Percentiles rank a stretch among this genome's conserved stretches.
phyloP scores from a whole-genome alignment of 2,329 filamentous ascomycete genomes.

The Cytospora paraplurivora region DNA sequence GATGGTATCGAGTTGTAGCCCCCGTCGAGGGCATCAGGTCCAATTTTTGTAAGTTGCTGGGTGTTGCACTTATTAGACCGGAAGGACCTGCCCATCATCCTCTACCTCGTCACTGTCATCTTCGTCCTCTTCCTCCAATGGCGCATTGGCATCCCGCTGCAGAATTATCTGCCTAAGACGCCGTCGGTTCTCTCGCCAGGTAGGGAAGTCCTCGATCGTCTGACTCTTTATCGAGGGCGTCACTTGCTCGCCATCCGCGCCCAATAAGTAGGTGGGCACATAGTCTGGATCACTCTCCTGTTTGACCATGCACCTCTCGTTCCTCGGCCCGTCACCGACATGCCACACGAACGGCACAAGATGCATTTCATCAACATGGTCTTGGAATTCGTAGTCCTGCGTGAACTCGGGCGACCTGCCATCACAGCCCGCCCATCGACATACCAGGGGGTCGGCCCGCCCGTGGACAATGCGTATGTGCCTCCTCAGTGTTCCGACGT shows the following conservation, averaged over 20 bases:
- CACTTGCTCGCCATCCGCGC: constrained; percentile 55
- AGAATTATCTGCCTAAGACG: constrained; percentile 48
- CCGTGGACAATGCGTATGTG: constrained; percentile 57
- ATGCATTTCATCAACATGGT: constrained; percentile 58
- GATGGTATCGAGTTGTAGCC: not conserved
- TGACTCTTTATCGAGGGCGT: constrained; percentile 60
- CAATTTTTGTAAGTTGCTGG: not conserved
- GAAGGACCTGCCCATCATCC: constrained; percentile 2
- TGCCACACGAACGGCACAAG: constrained; percentile 58
- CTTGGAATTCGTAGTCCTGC: constrained; percentile 41
- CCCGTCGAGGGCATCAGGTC: not conserved
- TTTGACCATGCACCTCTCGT: constrained; percentile 35
- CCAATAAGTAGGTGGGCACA: constrained; percentile 54
- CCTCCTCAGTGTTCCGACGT: constrained; percentile 58
- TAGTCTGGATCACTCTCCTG: constrained; percentile 16
- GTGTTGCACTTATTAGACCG: constrained; percentile 1
- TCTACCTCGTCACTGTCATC: constrained; percentile 33
- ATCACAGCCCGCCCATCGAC: constrained; percentile 47
- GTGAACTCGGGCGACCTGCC: constrained; percentile 26
- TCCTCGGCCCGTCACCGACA: constrained; percentile 59
- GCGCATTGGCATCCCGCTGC: constrained; percentile 50
- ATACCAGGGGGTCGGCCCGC: constrained; percentile 33
- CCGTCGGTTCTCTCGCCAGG: constrained; percentile 47
- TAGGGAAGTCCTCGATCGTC: constrained; percentile 50
- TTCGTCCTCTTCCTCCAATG: constrained; percentile 43